Conservation (phyloP, 2,329 filamentous ascomycete genomes). For the Pezicula carpinea region DNA sequence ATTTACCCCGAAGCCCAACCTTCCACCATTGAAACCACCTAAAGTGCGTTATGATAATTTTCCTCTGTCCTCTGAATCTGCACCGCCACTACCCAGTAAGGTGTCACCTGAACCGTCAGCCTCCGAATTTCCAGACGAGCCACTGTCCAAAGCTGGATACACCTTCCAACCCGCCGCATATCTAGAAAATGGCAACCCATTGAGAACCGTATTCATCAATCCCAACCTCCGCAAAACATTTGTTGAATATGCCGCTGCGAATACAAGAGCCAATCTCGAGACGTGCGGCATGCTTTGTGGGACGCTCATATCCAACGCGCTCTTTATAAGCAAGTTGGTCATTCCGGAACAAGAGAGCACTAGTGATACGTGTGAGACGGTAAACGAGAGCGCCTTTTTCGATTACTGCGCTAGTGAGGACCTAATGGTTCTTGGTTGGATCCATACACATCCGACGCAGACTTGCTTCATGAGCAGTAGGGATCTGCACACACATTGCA, state of each 20-base stretch:
- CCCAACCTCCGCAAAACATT: conserved; percentile 69
- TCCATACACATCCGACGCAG: conserved; percentile 94
- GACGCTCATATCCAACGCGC: conserved; percentile 83
- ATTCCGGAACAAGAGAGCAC: conserved; percentile 90
- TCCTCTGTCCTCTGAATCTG: not conserved
- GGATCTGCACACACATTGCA: conserved; percentile 88
- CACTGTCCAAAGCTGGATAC: conserved; percentile 35
- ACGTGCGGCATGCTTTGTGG: conserved; percentile 95
- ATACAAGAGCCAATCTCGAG: conserved; percentile 79
- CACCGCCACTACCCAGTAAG: conserved; percentile 22
- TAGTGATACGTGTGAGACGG: conserved; percentile 89
- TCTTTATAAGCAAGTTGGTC: conserved; percentile 84
- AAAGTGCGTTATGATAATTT: conserved; percentile 18
- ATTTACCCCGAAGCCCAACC: not conserved
- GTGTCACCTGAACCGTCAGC: conserved; percentile 2
- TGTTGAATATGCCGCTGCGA: conserved; percentile 65
- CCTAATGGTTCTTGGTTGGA: conserved; percentile 88
- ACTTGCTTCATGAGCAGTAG: conserved; percentile 97
- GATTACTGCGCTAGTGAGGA: conserved; percentile 85
- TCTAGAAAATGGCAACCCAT: conserved; percentile 81
- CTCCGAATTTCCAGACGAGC: conserved; percentile 1
- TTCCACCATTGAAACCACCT: conserved; percentile 24
- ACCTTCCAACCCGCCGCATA: conserved; percentile 83
- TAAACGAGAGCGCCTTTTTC: conserved; percentile 79
- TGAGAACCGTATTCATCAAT: conserved; percentile 86